Conservation (phyloP, 2,329 filamentous ascomycete species). For the Stagonosporopsis chrysanthemi region DNA sequence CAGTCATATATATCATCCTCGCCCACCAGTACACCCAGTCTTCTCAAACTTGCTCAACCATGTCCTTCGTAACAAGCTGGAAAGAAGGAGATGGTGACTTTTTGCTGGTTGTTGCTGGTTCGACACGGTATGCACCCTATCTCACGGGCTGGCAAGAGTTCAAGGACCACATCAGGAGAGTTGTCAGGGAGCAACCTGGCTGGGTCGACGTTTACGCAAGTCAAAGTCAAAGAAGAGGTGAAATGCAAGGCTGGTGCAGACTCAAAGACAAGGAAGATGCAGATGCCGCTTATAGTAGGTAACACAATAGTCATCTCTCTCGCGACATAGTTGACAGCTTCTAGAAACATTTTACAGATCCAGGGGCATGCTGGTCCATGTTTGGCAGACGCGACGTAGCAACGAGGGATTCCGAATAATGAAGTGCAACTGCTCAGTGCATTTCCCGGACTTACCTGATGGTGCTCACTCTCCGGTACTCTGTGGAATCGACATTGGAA, state of each 20-base stretch:
- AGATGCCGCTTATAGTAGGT: constrained; percentile 44
- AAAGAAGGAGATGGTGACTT: constrained; percentile 39
- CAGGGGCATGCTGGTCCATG: constrained; percentile 40
- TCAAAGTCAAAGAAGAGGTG: constrained; percentile 34
- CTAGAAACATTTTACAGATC: constrained; percentile 33
- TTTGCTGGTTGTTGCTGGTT: constrained; percentile 40
- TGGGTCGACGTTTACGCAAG: constrained; percentile 47
- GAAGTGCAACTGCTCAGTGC: constrained; percentile 45
- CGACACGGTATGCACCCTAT: constrained; percentile 36
- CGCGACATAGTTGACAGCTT: background rate
- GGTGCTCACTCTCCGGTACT: constrained; percentile 37
- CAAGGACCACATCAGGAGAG: constrained; percentile 47
- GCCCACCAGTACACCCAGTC: background rate
- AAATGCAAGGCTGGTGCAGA: constrained; percentile 48
- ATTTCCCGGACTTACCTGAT: constrained; percentile 35
- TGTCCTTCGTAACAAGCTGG: constrained; percentile 24
- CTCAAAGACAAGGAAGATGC: constrained; percentile 46
- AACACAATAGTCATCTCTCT: background rate
- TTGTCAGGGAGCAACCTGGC: constrained; percentile 46
- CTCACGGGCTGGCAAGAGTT: constrained; percentile 47
- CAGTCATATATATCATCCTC: background rate
- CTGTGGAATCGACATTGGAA: constrained; percentile 42
- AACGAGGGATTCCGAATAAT: constrained; percentile 37
- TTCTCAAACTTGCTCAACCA: background rate
- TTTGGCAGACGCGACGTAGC: constrained; percentile 42